Conservation (phyloP, 805 yeast species). For the Metschnikowia dekortorum region DNA sequence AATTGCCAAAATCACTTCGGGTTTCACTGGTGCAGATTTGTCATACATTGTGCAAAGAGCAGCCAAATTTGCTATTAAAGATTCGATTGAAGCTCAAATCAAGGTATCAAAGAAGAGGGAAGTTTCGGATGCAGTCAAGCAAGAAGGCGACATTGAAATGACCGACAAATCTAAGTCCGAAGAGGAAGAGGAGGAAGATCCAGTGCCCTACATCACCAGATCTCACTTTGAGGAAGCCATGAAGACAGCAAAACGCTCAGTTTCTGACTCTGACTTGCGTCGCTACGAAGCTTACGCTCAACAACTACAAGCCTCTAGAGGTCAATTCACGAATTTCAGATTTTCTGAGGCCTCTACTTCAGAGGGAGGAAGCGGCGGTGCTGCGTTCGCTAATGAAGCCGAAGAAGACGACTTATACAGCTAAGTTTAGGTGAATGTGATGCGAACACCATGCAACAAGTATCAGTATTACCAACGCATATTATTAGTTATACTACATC, state of each 20-base stretch:
- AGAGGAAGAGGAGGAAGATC: conserved; percentile 73
- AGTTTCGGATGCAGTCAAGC: conserved; percentile 32
- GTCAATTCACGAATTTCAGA: conserved; percentile 86
- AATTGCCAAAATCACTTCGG: conserved; percentile 91
- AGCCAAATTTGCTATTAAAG: conserved; percentile 98
- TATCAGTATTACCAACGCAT: background rate
- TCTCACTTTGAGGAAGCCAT: conserved; percentile 98
- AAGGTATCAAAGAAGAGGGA: conserved; percentile 38
- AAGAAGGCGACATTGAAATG: conserved; percentile 48
- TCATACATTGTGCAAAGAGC: conserved; percentile 96
- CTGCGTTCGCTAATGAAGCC: conserved; percentile 48
- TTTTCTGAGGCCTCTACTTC: conserved; percentile 45
- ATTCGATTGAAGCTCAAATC: conserved; percentile 79
- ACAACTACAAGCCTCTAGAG: conserved; percentile 93
- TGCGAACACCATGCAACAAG: background rate
- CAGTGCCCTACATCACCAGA: conserved; percentile 92
- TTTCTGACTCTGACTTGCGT: conserved; percentile 94
- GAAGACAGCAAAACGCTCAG: conserved; percentile 98
- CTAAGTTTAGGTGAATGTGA: conserved; percentile 7
- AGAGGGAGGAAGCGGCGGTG: conserved; percentile 22
- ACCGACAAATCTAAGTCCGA: conserved; percentile 27
- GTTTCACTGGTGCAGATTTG: conserved; percentile 99
- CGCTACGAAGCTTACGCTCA: conserved; percentile 98
- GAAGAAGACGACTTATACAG: conserved; percentile 30
- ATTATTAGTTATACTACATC: too few relatives aligned